Conservation (phyloP, 495 filamentous ascomycete genomes). For the Talaromyces liani region DNA sequence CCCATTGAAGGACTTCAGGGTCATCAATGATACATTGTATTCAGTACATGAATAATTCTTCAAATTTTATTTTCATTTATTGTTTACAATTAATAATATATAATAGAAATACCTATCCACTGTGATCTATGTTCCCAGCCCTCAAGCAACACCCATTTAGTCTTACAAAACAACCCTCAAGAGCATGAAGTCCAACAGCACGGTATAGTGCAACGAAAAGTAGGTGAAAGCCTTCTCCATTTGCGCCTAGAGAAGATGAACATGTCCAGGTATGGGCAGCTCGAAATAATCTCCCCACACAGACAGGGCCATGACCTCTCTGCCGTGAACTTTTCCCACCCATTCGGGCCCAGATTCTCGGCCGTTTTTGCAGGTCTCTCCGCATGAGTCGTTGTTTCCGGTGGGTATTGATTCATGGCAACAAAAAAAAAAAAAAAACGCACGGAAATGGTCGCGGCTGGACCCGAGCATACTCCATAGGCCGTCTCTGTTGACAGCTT, state of each 20-base stretch:
- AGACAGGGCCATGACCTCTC: not conserved
- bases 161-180: not conserved
- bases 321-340: not conserved
- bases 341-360: not conserved
- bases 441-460: not conserved
- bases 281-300: not conserved
- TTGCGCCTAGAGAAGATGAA: not conserved
- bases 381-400: not conserved
- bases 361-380: not conserved
- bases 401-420: not conserved
- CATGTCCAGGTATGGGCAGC: not conserved
- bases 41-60: too few relatives aligned
- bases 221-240: not conserved
- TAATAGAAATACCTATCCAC: too few relatives aligned
- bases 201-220: too few relatives aligned
- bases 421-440: not conserved
- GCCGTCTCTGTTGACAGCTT: not conserved
- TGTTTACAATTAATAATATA: not conserved
- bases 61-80: not conserved
- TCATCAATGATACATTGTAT: too few relatives aligned
- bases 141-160: not conserved
- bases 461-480: not conserved
- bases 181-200: not conserved
- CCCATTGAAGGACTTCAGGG: too few relatives aligned
- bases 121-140: not conserved